A percentile compares a stretch with the other conserved stretches of the same genome.
Evolutionary conservation across 2,329 filamentous ascomycete genomes (phyloP).

Genomic region (Xylaria digitata): DNA sequence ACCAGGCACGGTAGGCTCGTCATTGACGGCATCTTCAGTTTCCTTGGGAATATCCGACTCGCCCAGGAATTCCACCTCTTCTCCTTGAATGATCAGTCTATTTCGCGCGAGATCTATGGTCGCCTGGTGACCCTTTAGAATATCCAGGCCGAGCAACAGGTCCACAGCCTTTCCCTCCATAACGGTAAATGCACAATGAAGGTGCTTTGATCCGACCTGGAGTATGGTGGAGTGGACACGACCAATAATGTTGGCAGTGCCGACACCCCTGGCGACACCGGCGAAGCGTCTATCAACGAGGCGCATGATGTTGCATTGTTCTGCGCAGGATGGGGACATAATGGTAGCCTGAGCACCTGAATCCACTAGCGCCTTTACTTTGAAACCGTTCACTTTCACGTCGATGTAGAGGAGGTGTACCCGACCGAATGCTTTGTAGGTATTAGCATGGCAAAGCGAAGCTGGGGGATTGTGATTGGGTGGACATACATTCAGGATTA

Average conservation of each 20-base stretch:
- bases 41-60: constrained; percentile 95
- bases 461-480: background rate
- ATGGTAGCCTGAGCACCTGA: constrained; percentile 98
- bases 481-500: constrained; percentile 87
- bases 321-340: constrained; percentile 95
- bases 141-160: constrained; percentile 90
- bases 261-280: constrained; percentile 91
- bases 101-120: constrained; percentile 88
- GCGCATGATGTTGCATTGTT: constrained; percentile 94
- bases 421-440: constrained; percentile 81
- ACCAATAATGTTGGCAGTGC: constrained; percentile 92
- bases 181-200: constrained; percentile 96
- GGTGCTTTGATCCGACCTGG: constrained; percentile 85
- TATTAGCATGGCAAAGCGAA: constrained; percentile 35
- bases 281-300: constrained; percentile 93
- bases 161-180: constrained; percentile 99
- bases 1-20: constrained; percentile 86
- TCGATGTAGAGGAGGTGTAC: constrained; percentile 98
- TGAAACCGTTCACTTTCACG: constrained; percentile 91
- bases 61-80: constrained; percentile 88
- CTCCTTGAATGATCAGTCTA: constrained; percentile 86
- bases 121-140: constrained; percentile 96
- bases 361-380: constrained; percentile 95
- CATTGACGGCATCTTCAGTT: constrained; percentile 75
- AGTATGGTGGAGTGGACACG: constrained; percentile 96